A percentile compares a stretch with the other conserved stretches of the same genome.
phyloP scores from a whole-genome alignment of 2,329 filamentous ascomycete genomes.

The Curvularia hawaiiensis region DNA sequence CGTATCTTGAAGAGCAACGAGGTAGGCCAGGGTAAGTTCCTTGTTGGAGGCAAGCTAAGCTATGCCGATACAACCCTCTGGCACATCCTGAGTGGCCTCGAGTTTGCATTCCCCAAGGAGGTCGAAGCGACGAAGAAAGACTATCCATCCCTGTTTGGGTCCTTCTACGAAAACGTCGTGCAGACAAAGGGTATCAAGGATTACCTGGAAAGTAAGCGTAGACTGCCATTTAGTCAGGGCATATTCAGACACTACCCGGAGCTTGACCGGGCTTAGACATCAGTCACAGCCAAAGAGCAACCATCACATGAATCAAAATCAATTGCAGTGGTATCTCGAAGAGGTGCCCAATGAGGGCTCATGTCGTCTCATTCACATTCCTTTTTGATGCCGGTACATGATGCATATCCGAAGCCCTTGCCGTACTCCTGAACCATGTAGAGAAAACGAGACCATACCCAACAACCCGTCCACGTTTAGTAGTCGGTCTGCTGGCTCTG shows the following conservation, averaged over 20 bases:
- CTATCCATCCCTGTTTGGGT: constrained; percentile 65
- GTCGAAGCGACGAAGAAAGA: constrained; percentile 61
- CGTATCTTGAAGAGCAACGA: constrained; percentile 64
- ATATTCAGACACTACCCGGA: constrained; percentile 77
- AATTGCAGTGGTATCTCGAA: constrained; percentile 47
- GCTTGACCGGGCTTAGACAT: constrained; percentile 60
- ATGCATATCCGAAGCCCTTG: constrained; percentile 45
- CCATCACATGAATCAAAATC: constrained; percentile 39
- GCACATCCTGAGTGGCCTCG: constrained; percentile 64
- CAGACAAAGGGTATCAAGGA: constrained; percentile 67
- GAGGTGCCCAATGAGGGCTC: constrained; percentile 37
- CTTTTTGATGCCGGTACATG: constrained; percentile 49
- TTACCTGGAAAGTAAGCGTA: constrained; percentile 70
- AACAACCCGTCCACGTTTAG: constrained; percentile 59
- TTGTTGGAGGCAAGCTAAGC: constrained; percentile 68
- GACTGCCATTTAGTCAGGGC: constrained; percentile 66
- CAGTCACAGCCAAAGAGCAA: not conserved
- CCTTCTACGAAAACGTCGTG: constrained; percentile 67
- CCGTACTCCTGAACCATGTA: constrained; percentile 45
- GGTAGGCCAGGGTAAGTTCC: constrained; percentile 63
- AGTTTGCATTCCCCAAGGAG: constrained; percentile 73
- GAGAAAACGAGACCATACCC: constrained; percentile 26
- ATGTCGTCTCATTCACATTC: constrained; percentile 47
- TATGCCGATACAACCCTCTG: constrained; percentile 77
- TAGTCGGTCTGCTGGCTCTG: constrained; percentile 79